Conservation (phyloP, 2,329 filamentous ascomycete genomes). For the Leptographium galeiforme region DNA sequence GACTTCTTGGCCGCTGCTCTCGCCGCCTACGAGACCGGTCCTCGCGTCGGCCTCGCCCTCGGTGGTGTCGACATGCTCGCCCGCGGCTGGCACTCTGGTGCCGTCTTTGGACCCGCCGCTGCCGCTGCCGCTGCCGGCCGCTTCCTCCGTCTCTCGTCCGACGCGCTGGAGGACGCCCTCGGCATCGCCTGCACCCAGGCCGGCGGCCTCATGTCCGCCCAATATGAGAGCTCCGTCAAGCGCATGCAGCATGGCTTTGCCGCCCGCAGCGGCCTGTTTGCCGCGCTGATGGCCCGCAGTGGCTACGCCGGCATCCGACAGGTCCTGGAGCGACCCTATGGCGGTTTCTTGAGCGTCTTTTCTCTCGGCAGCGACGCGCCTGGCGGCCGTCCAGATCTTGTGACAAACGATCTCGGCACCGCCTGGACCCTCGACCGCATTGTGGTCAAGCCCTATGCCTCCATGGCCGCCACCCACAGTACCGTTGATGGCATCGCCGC, state of each 20-base stretch:
- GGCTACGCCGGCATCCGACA: constrained; percentile 28
- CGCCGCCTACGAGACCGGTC: constrained; percentile 26
- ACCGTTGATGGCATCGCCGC: constrained; percentile 21
- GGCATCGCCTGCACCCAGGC: constrained; percentile 27
- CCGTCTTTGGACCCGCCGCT: constrained; percentile 24
- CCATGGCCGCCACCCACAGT: constrained; percentile 22
- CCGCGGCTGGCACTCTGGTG: constrained; percentile 26
- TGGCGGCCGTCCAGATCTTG: too few species aligned
- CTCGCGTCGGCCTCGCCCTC: constrained; percentile 22
- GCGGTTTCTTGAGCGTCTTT: constrained; percentile 27
- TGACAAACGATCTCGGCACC: constrained; percentile 15
- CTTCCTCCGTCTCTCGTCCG: constrained; percentile 17
- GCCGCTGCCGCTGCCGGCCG: constrained; percentile 19
- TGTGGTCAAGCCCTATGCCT: constrained; percentile 23
- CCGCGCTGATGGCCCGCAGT: constrained; percentile 21
- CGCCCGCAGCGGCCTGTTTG: constrained; percentile 27
- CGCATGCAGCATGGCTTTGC: constrained; percentile 33
- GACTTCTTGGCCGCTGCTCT: constrained; percentile 22
- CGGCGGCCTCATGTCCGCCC: constrained; percentile 25
- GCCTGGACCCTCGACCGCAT: constrained; percentile 22
- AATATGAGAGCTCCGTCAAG: constrained; percentile 29
- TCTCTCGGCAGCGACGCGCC: constrained; percentile 10
- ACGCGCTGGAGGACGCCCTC: constrained; percentile 20
- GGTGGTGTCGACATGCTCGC: constrained; percentile 24
- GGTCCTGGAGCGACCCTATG: constrained; percentile 26